These are phyloP conservation scores for Trichoderma afroharzianum DNA, from an alignment of 2,329 filamentous ascomycete genomes.

Conservation along the genomic window DNA sequence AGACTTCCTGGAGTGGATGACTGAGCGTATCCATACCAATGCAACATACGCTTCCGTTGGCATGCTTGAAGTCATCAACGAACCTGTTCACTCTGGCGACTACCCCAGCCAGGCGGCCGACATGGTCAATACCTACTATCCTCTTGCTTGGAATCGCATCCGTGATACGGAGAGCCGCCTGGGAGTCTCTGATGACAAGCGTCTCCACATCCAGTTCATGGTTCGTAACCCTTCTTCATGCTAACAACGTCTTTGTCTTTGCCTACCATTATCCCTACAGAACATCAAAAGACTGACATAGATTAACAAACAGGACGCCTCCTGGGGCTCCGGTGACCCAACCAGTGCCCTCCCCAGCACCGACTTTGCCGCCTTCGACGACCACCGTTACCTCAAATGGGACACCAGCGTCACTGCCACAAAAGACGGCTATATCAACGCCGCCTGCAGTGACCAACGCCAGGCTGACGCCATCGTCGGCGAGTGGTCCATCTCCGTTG, in stretches of 20 bases:
- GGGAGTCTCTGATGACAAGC: constrained; percentile 38
- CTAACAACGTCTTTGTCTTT: background rate
- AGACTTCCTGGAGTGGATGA: background rate
- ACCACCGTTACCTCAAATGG: constrained; percentile 59
- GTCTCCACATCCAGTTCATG: constrained; percentile 44
- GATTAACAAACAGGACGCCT: constrained; percentile 29
- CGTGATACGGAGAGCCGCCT: constrained; percentile 45
- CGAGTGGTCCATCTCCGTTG: constrained; percentile 55
- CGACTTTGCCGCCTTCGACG: constrained; percentile 50
- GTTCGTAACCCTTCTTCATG: constrained; percentile 22
- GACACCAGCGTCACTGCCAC: constrained; percentile 40
- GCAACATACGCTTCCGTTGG: background rate
- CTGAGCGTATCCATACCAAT: background rate
- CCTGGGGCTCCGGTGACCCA: constrained; percentile 56
- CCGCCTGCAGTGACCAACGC: constrained; percentile 48
- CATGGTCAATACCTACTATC: constrained; percentile 28
- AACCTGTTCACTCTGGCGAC: constrained; percentile 43
- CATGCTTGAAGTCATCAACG: background rate
- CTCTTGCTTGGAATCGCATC: constrained; percentile 35
- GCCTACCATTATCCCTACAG: background rate
- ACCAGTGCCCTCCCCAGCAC: constrained; percentile 38
- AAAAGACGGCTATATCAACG: constrained; percentile 47
- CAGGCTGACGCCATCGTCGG: constrained; percentile 49
- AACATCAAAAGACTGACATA: background rate
- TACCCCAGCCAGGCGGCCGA: constrained; percentile 24